Conservation (phyloP, 1,284 basidiomycete genomes). For the Peniophora sp. region DNA sequence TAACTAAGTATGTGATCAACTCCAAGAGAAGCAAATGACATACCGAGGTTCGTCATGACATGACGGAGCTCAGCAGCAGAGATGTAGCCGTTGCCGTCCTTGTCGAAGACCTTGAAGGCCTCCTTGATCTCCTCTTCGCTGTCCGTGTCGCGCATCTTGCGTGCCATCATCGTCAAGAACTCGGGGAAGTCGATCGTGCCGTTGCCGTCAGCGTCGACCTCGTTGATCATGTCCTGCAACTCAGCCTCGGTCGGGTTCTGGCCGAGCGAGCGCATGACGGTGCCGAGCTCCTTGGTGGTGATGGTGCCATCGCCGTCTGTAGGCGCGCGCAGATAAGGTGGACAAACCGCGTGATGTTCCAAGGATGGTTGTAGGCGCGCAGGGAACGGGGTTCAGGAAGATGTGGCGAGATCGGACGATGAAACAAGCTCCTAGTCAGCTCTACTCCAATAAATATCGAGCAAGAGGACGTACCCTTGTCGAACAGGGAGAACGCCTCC, state of each 20-base stretch:
- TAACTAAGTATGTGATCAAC: conserved; percentile 1
- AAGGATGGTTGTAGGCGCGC: neutral
- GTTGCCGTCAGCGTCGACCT: conserved; percentile 74
- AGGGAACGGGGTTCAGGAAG: conserved; percentile 5
- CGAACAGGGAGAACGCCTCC: conserved; percentile 92
- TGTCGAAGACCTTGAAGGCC: conserved; percentile 82
- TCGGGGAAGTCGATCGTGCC: conserved; percentile 96
- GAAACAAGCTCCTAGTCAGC: conserved; percentile 3
- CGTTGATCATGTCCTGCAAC: conserved; percentile 95
- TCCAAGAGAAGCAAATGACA: conserved; percentile 19
- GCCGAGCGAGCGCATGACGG: conserved; percentile 94
- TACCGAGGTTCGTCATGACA: conserved; percentile 90
- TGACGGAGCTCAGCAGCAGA: conserved; percentile 78
- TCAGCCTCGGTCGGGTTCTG: conserved; percentile 97
- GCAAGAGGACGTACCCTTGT: conserved; percentile 59
- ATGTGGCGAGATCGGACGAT: conserved; percentile 4
- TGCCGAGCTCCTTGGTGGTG: conserved; percentile 92
- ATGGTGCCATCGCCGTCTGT: conserved; percentile 95
- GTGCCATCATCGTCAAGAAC: conserved; percentile 94
- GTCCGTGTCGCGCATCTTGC: conserved; percentile 93
- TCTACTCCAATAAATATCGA: too few species aligned
- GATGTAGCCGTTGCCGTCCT: conserved; percentile 79
- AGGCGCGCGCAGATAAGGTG: neutral
- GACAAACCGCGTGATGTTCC: conserved; percentile 2
- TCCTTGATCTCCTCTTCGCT: conserved; percentile 71